Evolutionary conservation across 306 rosid genomes (phyloP).

Genomic region (Ochetophila trinervis): DNA sequence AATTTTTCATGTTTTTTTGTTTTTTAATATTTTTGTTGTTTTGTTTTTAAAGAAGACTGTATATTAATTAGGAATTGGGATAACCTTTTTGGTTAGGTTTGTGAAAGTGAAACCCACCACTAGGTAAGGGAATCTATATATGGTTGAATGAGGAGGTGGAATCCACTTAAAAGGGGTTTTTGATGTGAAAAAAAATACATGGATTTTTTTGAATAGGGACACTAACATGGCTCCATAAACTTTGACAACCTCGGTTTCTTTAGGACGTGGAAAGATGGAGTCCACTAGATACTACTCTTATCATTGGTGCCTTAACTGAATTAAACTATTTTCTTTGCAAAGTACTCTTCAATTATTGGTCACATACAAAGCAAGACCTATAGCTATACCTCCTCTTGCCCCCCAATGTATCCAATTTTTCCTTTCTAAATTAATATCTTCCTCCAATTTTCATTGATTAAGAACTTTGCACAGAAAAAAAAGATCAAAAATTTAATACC

Average conservation of each 20-base stretch:
- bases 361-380: constrained; percentile 6
- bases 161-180: constrained; percentile 74
- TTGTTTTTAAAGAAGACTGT: not conserved
- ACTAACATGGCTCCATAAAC: constrained; percentile 50
- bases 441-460: not conserved
- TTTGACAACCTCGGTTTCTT: constrained; percentile 55
- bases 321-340: constrained; percentile 28
- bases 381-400: not conserved
- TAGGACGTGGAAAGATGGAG: constrained; percentile 78
- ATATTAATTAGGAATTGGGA: constrained; percentile 1
- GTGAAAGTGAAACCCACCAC: constrained; percentile 52
- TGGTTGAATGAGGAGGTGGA: constrained; percentile 98
- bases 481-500: not conserved
- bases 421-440: not conserved
- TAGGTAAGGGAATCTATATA: constrained; percentile 38
- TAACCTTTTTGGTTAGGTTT: constrained; percentile 43
- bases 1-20: not conserved
- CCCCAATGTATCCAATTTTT: constrained; percentile 12
- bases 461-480: not conserved
- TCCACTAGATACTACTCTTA: constrained; percentile 40
- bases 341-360: constrained; percentile 41
- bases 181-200: constrained; percentile 50
- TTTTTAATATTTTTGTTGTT: not conserved
- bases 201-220: constrained; percentile 47
- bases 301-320: constrained; percentile 43